Base-by-base conservation (phyloP, 2,329 filamentous ascomycete genomes). In the Penicillium sp. region DNA sequence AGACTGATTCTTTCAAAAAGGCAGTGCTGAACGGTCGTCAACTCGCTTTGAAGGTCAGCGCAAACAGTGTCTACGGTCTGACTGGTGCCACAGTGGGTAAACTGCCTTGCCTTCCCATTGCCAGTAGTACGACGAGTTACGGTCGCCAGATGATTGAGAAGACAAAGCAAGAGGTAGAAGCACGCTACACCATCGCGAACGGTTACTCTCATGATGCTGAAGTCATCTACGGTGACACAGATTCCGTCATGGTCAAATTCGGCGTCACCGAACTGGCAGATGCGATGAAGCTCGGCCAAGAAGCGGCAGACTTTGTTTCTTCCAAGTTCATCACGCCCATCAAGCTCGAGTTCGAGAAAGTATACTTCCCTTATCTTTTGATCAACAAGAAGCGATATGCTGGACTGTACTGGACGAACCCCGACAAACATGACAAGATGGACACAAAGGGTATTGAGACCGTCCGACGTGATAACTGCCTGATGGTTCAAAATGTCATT, bases 361-460 rank as follows among this genome's bases (percentile, higher is more conserved):
- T 99, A 1, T 99, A 99, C 77, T 99, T 90, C 73, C 94, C 94
- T 0, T 99, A 99, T 72, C 82, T 99, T 34, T 83, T 99, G 50
- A 99, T 99, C 86, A 99, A 99, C 86, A 99, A 99, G 82, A 99
- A 99, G 81, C 89, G 94, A 62, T 99, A 99, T 70, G 94, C 94
- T 9, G 94, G 94, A n/a, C 78, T 99, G 33, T 97, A 91, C 78
- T 99, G 92, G 92, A 99, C 94, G 5, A 94, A 89, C 64, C 86
- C 93, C 0, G 85, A 93, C 41, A 97, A 96, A 76, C 94, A 89
- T 74, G 95, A 99, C 83, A 99, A 97, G 81, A 99, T 99, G 95
- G 94, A 99, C 76, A 97, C 91, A 59, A 99, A 99, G 75, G 94
- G 94, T 82, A 97, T 99, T 65, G 94, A 99, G 77, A 99, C 94